Evolutionary conservation across 169 alveolate species (phyloP), one percentile per base, ranked within the genome.

Genomic region (Cryptosporidium ryanae): DNA sequence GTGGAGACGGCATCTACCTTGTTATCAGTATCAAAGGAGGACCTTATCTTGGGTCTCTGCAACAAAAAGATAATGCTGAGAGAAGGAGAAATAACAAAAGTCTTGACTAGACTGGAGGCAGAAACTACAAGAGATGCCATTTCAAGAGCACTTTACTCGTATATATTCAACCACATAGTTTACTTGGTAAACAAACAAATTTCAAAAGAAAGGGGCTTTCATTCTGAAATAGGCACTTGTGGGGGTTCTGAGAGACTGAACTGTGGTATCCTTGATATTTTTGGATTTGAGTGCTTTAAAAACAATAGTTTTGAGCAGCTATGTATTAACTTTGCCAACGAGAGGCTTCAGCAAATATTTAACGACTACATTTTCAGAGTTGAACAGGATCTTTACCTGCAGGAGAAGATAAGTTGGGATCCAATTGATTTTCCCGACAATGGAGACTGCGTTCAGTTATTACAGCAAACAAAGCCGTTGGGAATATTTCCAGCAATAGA

Each of bases 291-390:
- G 94, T 97, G 98, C 21, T 98, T 98, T 92, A 94, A 96, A 64
- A 55, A 89, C 43, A 98, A 98, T 92, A 94, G 97, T 23, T 96
- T 95, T 81, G 99, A 97, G 92, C 99, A 98, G 93, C 93, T 98
- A 38, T 97, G 98, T 90, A 98, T 98, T 55, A 98, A 98, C 94
- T 97, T 95, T 90, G 98, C 99, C 25, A 98, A 98, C 91, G 99
- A 98, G 91, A 94, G 97, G 61, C 92, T 98, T 91, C 96, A 98
- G 95, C 95, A 96, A 92, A 92, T 92, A 32, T 94, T 93, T 64
- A 95, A 93, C 52, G 68, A 92, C 63, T 97, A 97, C 90, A 97
- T 98, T 70, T 97, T 98, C 93, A 96, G 97, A 68, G 93, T 94
- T 54, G 99, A 98, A 91, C 95, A 97, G 82, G 90, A 95, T 65